Base-by-base conservation (phyloP, 331 rosid species). In the Rhamnella rubrinervis region DNA sequence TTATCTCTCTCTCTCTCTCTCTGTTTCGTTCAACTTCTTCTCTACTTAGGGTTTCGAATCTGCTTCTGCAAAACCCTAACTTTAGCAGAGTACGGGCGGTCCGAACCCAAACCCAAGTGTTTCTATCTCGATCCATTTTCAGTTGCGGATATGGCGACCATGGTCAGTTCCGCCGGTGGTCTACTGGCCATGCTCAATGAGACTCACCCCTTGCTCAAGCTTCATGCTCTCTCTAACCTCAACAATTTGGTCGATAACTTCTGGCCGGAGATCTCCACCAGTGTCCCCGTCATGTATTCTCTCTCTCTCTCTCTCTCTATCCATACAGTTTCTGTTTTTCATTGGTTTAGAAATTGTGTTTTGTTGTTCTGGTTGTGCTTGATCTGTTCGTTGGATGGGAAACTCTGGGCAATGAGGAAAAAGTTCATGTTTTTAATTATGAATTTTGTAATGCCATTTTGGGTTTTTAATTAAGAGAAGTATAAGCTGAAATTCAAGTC, bases 221-320 rank as follows among this genome's bases (percentile, higher is more conserved):
- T 87, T 65, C 89, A 91, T 63, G 97, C 98, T 67, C 96, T 93
- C 61, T 85, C 91, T 19, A 91, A 87, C 81, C 97, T 93, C 78
- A 93, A 88, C 90, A 87, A 87, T 53, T 72, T 87, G 78, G 98
- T 93, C 4, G 97, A 93, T 68, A 86, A 59, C 55, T 93, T 93
- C 67, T 93, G 98, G 98, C 98, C 97, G 4, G 98, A 93, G 96
- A 93, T 93, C 93, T 93, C 98, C 47, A 89, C 97, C n/a, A 89
- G 95, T 78, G 96, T 93, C 19, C 89, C 96, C 26, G 76, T 85
- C 83, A 91, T 93, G 98, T 93, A 83, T 62, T 67, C 56, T 25
- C 68, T 69, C 63, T 61, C 40, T 71, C 51, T 67, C 56, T 25
- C 68, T 69, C 63, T 61, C 40, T 71, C 51, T 70, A 55, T 7